Percentiles rank a stretch among this genome's conserved stretches.
These are phyloP conservation scores for Decorospora gaudefroyi DNA, from an alignment of 2,329 filamentous ascomycete genomes.

Conservation along the genomic window DNA sequence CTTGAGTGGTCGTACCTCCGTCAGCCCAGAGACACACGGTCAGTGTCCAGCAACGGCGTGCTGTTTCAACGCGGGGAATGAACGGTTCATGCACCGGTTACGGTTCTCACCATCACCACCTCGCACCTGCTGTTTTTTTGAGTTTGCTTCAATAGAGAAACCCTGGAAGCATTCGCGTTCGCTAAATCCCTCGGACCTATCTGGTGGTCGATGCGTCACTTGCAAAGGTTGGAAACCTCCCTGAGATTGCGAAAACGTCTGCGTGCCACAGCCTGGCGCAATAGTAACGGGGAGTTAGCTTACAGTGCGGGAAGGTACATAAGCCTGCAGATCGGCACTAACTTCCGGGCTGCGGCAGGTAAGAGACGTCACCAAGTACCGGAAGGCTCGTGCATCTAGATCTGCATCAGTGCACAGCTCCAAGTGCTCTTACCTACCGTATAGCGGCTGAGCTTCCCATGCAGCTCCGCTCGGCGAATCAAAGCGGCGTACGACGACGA, in stretches of 20 bases:
- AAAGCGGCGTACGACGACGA: not conserved
- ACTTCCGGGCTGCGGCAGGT: not conserved
- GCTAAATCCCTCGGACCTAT: no score
- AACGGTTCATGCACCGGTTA: no score
- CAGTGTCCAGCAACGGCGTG: no score
- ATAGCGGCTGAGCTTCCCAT: not conserved
- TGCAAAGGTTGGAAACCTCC: no score
- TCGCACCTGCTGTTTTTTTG: no score
- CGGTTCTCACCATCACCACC: no score
- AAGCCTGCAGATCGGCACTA: not conserved
- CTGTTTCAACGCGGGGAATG: no score
- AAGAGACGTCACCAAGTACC: no score
- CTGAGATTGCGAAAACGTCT: no score
- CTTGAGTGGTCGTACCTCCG: not conserved
- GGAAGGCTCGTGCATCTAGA: not conserved
- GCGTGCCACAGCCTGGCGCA: no score
- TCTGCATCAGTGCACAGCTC: not conserved
- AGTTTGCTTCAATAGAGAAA: slow-evolving; percentile 61
- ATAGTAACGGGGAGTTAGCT: not conserved
- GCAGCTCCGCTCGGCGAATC: not conserved
- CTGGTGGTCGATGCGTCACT: no score
- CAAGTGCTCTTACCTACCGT: not conserved
- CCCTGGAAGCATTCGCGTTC: slow-evolving; percentile 58
- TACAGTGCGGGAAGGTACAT: not conserved
- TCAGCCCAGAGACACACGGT: no score